These are phyloP conservation scores for Scenedesmus sp. DNA, from an alignment of 163 green algal genomes.

Conservation along the genomic window DNA sequence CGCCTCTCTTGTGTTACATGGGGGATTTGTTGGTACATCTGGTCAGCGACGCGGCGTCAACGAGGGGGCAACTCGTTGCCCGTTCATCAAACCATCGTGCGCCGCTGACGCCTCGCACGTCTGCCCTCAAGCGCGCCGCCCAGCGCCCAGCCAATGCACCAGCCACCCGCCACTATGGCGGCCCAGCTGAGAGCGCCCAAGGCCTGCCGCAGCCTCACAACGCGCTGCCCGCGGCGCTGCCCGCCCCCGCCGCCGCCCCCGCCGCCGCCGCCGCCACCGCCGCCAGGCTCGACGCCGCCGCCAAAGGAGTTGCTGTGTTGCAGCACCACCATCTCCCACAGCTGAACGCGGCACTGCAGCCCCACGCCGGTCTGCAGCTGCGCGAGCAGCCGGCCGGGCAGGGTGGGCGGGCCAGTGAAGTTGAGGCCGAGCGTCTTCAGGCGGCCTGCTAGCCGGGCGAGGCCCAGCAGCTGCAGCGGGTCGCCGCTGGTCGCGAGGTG, in stretches of 20 bases:
- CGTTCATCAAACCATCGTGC: too few relatives aligned
- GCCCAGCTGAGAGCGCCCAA: neutral
- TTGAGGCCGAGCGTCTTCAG: constrained; percentile 7
- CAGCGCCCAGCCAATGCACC: constrained; percentile 31
- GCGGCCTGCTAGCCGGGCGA: neutral
- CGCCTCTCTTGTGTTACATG: too few relatives aligned
- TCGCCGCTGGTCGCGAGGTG: constrained; percentile 1
- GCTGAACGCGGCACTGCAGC: constrained; percentile 4
- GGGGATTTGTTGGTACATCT: too few relatives aligned
- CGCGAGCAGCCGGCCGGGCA: constrained; percentile 3
- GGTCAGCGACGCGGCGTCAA: too few relatives aligned
- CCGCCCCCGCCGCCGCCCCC: neutral
- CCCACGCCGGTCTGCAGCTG: constrained; percentile 13
- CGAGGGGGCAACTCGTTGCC: too few relatives aligned
- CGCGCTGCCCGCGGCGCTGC: neutral
- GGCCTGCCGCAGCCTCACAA: neutral
- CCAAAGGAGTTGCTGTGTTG: constrained; percentile 15
- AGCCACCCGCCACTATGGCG: constrained; percentile 5
- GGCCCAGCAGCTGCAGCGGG: constrained; percentile 1
- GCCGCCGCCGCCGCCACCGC: neutral
- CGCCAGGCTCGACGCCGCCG: neutral
- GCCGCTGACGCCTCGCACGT: too few relatives aligned
- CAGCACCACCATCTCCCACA: constrained; percentile 38
- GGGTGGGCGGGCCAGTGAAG: constrained; percentile 32
- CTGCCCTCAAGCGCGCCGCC: neutral